Base-by-base conservation (phyloP, 805 yeast species). In the Candida ulmi region DNA sequence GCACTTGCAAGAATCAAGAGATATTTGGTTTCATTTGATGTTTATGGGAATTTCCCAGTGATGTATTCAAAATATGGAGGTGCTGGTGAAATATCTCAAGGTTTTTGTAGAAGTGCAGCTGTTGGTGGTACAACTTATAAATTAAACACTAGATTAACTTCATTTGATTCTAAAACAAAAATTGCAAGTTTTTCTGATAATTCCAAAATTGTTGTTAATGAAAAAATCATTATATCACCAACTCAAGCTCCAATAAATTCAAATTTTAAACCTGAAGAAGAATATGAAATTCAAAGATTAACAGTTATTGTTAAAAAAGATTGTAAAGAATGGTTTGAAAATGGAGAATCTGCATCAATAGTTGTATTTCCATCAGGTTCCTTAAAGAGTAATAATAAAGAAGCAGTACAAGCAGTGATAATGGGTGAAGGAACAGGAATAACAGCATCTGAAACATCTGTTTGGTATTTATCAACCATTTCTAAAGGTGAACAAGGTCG, bases 121-220 rank as follows among this genome's bases (percentile, higher is more conserved):
- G 98, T 91, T 46, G 98, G 93, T 16, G 98, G 98, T 39, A 83
- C 97, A 39, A 87, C 95, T 26, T 91, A 93, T 65, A 88, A 88
- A 60, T 69, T 91, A 40, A 79, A 82, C 55, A 82, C 93, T 13
- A 65, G 71, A 30, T 62, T 91, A 38, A 65, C 65, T 5, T 75
- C 77, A 28, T 88, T 68, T 62, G 91, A 91, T 58, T 77, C 82
- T 27, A 64, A 60, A 21, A 65, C 76, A 24, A 81, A 84, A 53
- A 66, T 78, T 18, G 96, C 95, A 8, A 66, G 68, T 30, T 78
- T 86, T 47, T 68, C 74, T 42, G 96, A 90, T 59, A 93, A 95
- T 24, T 74, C 88, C 15, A 65, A 69, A 37, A 80, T 88, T 27
- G 74, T 72, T 44, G 85, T 91, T 35, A 73, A 80, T 40, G 98